Percentiles rank a stretch among this genome's conserved stretches.
phyloP scores from a whole-genome alignment of 2,329 filamentous ascomycete species.

The Parastagonospora avenae region DNA sequence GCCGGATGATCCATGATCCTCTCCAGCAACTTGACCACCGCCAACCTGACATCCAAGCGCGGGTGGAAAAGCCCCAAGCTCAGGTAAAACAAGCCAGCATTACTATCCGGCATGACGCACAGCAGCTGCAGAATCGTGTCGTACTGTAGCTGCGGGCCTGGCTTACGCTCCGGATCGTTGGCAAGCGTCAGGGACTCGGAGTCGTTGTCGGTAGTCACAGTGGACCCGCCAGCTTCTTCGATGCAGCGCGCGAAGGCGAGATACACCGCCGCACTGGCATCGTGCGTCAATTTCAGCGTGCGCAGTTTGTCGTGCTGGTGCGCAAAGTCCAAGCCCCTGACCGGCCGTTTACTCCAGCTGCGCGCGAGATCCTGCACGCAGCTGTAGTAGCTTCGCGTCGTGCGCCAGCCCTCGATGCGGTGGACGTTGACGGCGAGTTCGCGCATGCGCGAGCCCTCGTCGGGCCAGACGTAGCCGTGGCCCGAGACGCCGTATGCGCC shows the following conservation, averaged over 20 bases:
- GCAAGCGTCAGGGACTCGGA: slow-evolving; percentile 29
- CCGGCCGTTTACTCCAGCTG: slow-evolving; percentile 57
- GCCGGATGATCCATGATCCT: slow-evolving; percentile 85
- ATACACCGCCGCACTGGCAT: slow-evolving; percentile 83
- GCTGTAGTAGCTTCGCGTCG: slow-evolving; percentile 92
- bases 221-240: slow-evolving; percentile 50
- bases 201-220: slow-evolving; percentile 19
- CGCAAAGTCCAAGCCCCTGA: slow-evolving; percentile 83
- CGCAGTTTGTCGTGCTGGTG: slow-evolving; percentile 92
- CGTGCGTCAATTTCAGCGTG: slow-evolving; percentile 75
- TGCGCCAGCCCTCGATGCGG: slow-evolving; percentile 95
- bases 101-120: slow-evolving; percentile 80
- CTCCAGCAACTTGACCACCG: slow-evolving; percentile 79
- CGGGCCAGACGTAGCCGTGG: slow-evolving; percentile 94
- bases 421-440: slow-evolving; percentile 92
- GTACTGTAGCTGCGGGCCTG: slow-evolving; percentile 39
- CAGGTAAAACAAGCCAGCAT: slow-evolving; percentile 88
- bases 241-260: slow-evolving; percentile 76
- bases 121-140: slow-evolving; percentile 65
- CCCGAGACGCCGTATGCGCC: slow-evolving; percentile 66
- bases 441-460: slow-evolving; percentile 77
- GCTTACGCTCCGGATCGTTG: slow-evolving; percentile 29
- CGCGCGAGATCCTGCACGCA: slow-evolving; percentile 71
- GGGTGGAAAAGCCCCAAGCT: slow-evolving; percentile 92
- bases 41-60: slow-evolving; percentile 75